A percentile compares a stretch with the other conserved stretches of the same genome.
These are phyloP conservation scores for Chaetomiaceae sp. DNA, from an alignment of 2,329 filamentous ascomycete species.

Conservation along the genomic window DNA sequence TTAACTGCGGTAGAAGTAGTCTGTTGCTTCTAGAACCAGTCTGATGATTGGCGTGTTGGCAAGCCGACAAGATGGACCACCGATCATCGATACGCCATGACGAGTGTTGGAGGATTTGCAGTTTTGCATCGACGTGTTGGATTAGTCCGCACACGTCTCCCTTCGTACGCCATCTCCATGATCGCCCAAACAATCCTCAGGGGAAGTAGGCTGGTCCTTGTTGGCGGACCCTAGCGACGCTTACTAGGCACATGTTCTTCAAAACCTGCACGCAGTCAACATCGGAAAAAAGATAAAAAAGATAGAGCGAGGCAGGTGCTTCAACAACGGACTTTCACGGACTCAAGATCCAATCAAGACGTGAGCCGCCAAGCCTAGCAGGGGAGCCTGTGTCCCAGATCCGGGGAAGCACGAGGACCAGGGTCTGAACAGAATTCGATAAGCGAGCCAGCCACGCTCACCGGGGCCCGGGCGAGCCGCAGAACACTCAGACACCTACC, in stretches of 20 bases:
- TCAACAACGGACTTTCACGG: background rate
- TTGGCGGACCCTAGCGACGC: too few relatives aligned
- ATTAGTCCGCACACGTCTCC: background rate
- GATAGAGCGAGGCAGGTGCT: background rate
- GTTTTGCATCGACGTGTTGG: background rate
- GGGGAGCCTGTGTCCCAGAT: background rate
- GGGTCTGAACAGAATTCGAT: constrained; percentile 13
- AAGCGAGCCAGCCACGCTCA: constrained; percentile 18
- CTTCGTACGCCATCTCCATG: too few relatives aligned
- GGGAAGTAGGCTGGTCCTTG: too few relatives aligned
- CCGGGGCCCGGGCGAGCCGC: background rate
- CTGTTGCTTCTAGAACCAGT: background rate
- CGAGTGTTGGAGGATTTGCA: background rate
- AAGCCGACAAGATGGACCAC: background rate
- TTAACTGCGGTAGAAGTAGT: background rate
- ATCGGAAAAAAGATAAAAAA: background rate
- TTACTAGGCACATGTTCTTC: too few relatives aligned
- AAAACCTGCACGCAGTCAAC: background rate
- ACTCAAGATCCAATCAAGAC: background rate
- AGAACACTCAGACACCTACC: constrained; percentile 9
- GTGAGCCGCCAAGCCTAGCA: background rate
- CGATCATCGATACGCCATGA: background rate
- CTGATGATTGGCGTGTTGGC: background rate
- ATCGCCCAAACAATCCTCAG: too few relatives aligned
- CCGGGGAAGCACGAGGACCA: constrained; percentile 11